These are phyloP conservation scores for Beauveria sp. DNA, from an alignment of 2,329 filamentous ascomycete species.

Conservation along the genomic window DNA sequence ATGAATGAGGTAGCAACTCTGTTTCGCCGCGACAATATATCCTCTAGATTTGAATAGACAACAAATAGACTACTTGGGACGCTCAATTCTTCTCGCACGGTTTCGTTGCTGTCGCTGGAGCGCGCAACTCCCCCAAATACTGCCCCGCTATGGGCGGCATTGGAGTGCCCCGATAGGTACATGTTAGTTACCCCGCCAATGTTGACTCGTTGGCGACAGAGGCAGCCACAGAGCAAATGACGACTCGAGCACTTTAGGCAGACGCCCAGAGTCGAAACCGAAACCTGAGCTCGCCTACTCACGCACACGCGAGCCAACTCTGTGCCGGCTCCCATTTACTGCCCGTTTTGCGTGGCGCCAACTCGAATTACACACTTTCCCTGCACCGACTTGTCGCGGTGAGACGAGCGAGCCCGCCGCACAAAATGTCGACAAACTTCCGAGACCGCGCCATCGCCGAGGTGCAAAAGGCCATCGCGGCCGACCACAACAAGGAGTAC, in stretches of 20 bases:
- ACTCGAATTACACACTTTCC: not conserved
- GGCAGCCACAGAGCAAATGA: conserved; percentile 4
- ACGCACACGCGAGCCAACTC: not conserved
- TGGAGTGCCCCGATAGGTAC: conserved; percentile 25
- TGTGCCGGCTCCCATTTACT: not conserved
- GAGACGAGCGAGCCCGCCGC: conserved; percentile 12
- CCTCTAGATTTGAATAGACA: not conserved
- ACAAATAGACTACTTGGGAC: not conserved
- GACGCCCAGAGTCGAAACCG: conserved; percentile 2
- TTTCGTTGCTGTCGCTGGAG: not conserved
- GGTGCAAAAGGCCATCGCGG: conserved; percentile 96
- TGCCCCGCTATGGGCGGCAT: conserved; percentile 10
- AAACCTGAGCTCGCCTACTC: not conserved
- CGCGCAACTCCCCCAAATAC: not conserved
- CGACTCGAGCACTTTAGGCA: conserved; percentile 7
- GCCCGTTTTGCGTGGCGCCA: not conserved
- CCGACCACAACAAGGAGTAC: conserved; percentile 92
- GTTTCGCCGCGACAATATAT: not conserved
- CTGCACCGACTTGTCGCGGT: conserved; percentile 1
- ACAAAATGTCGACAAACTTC: conserved; percentile 88
- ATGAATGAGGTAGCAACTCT: not conserved
- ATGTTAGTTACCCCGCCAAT: conserved; percentile 34
- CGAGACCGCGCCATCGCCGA: conserved; percentile 92
- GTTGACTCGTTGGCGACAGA: conserved; percentile 12
- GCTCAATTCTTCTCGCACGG: not conserved